Percentiles rank a stretch among this genome's conserved stretches.
phyloP scores from a whole-genome alignment of 495 filamentous ascomycete species.

The Trichocladium antarcticum region DNA sequence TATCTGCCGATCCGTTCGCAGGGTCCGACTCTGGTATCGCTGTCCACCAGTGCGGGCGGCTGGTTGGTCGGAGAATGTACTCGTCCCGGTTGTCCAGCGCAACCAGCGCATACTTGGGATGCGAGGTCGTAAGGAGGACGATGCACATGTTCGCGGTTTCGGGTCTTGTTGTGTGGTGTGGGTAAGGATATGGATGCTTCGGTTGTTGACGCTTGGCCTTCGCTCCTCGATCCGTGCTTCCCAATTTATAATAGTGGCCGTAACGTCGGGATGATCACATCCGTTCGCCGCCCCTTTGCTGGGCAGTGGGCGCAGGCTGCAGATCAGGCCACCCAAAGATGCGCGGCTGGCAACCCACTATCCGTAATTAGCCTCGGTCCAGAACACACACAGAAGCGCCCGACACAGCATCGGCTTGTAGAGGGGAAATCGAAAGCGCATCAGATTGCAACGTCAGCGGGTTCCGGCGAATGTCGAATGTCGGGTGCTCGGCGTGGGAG shows the following conservation, averaged over 20 bases:
- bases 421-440: not conserved
- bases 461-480: not conserved
- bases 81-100: constrained; percentile 92
- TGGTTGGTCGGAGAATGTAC: constrained; percentile 82
- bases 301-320: not conserved
- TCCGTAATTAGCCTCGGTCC: constrained; percentile 9
- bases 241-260: not conserved
- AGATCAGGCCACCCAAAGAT: constrained; percentile 8
- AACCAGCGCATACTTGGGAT: constrained; percentile 83
- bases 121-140: constrained; percentile 74
- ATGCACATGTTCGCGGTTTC: constrained; percentile 65
- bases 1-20: constrained; percentile 3
- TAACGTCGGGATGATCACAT: not conserved
- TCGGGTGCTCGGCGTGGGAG: not conserved
- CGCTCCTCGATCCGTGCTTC: not conserved
- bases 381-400: not conserved
- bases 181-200: not conserved
- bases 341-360: constrained; percentile 1
- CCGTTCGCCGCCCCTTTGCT: not conserved
- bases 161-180: too few species aligned
- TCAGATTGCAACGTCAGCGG: not conserved
- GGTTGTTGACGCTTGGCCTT: not conserved
- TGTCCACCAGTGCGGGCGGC: constrained; percentile 72
- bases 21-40: constrained; percentile 23
- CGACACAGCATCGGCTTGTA: not conserved